phyloP scores from a whole-genome alignment of 805 yeast genomes.

The Candida piceae region DNA sequence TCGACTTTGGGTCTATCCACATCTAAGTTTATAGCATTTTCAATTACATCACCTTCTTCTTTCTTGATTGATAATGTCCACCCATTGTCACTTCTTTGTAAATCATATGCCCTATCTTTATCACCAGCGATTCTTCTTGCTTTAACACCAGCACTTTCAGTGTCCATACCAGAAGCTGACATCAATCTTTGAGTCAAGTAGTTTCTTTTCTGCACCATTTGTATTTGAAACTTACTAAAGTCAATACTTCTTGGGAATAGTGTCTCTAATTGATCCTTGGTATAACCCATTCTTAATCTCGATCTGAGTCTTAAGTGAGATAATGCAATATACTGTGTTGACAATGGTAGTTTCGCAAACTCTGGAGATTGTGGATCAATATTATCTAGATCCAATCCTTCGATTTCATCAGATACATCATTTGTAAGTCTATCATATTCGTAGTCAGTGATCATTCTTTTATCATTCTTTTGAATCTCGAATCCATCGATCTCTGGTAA shows the following conservation, averaged over 20 bases:
- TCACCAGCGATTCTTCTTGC: constrained; percentile 77
- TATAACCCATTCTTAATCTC: constrained; percentile 89
- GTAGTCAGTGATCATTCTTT: constrained; percentile 66
- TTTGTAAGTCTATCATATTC: constrained; percentile 61
- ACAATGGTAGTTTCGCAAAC: constrained; percentile 69
- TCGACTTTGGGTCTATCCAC: constrained; percentile 12
- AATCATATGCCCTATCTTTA: constrained; percentile 65
- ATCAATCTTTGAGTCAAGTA: constrained; percentile 82
- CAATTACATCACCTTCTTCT: constrained; percentile 34
- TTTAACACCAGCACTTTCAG: constrained; percentile 31
- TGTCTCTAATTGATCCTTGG: constrained; percentile 79
- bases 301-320: constrained; percentile 81
- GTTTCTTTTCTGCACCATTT: constrained; percentile 88
- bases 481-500: constrained; percentile 62
- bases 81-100: constrained; percentile 74
- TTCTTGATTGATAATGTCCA: constrained; percentile 68
- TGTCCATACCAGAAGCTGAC: constrained; percentile 78
- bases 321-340: constrained; percentile 83
- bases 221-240: constrained; percentile 87
- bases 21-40: constrained; percentile 49
- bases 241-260: constrained; percentile 84
- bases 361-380: constrained; percentile 82
- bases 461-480: constrained; percentile 51
- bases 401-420: constrained; percentile 55
- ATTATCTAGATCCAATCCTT: constrained; percentile 61